Conservation (phyloP, 202 grass and related monocot species). For the Bolboschoenoplectus hybrid region DNA sequence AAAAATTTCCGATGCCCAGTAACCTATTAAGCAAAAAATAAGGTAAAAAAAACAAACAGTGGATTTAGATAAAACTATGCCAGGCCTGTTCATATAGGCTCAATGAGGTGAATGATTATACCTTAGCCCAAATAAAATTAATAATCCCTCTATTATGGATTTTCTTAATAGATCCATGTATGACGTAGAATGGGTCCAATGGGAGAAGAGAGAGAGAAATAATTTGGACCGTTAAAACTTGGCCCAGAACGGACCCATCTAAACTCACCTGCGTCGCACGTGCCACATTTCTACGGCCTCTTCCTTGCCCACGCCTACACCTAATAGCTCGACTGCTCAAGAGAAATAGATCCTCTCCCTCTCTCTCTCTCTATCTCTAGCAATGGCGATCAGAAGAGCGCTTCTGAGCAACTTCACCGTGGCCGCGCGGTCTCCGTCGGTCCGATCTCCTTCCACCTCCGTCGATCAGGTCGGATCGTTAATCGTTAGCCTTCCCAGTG, state of each 20-base stretch:
- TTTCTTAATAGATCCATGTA: not conserved
- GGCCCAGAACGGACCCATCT: not conserved
- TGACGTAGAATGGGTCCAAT: not conserved
- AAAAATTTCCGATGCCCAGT: no score
- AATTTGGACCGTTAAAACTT: not conserved
- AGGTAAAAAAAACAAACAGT: no score
- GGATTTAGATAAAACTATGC: not conserved
- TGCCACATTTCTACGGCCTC: conserved; percentile 34
- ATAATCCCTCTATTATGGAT: not conserved
- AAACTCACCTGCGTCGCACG: conserved; percentile 22
- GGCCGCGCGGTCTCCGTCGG: conserved; percentile 1
- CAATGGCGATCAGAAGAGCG: conserved; percentile 40
- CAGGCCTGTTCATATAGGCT: not conserved
- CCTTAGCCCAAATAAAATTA: not conserved
- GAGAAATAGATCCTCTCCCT: conserved; percentile 27
- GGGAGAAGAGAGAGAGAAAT: not conserved
- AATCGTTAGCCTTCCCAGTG: not conserved
- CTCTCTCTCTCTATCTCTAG: not conserved
- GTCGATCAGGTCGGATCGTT: conserved; percentile 27
- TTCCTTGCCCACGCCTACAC: conserved; percentile 23
- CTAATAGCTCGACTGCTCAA: not conserved
- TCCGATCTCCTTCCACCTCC: conserved; percentile 24
- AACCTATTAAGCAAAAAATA: no score
- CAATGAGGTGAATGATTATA: not conserved
- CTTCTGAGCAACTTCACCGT: conserved; percentile 32